These are phyloP conservation scores for Stachybotrys chartarum DNA, from an alignment of 2,329 filamentous ascomycete species.

Conservation along the genomic window DNA sequence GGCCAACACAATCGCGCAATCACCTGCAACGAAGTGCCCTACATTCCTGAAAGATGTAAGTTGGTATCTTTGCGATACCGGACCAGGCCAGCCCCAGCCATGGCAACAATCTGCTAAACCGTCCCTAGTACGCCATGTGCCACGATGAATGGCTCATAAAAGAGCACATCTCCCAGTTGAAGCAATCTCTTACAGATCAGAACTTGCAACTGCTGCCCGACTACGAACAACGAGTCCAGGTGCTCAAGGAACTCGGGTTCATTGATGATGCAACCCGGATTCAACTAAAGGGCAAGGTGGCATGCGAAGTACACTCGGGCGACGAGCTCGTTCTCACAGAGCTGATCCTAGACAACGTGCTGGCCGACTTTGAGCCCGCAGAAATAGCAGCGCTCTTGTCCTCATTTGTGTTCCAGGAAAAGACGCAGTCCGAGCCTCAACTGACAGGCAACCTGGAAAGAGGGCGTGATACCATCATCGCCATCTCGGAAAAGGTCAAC, in stretches of 20 bases:
- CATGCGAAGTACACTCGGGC: constrained; percentile 95
- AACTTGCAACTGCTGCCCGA: constrained; percentile 93
- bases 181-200: constrained; percentile 87
- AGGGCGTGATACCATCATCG: constrained; percentile 78
- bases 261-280: constrained; percentile 83
- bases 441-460: constrained; percentile 75
- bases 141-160: constrained; percentile 96
- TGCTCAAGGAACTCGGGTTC: constrained; percentile 86
- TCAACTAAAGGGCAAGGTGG: constrained; percentile 95
- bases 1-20: constrained; percentile 54
- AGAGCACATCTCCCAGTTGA: constrained; percentile 82
- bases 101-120: constrained; percentile 7
- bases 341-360: constrained; percentile 90
- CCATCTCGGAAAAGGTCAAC: constrained; percentile 89
- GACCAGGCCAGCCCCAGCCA: too few species aligned
- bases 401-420: constrained; percentile 96
- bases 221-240: constrained; percentile 89
- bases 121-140: constrained; percentile 79
- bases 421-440: constrained; percentile 74
- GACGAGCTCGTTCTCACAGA: constrained; percentile 96
- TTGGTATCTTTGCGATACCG: constrained; percentile 10
- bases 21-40: constrained; percentile 62
- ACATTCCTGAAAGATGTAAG: constrained; percentile 82
- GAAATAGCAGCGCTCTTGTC: constrained; percentile 94
- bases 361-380: constrained; percentile 90